Conservation (phyloP, 306 rosid genomes). For the Glycyrrhiza uralensis region DNA sequence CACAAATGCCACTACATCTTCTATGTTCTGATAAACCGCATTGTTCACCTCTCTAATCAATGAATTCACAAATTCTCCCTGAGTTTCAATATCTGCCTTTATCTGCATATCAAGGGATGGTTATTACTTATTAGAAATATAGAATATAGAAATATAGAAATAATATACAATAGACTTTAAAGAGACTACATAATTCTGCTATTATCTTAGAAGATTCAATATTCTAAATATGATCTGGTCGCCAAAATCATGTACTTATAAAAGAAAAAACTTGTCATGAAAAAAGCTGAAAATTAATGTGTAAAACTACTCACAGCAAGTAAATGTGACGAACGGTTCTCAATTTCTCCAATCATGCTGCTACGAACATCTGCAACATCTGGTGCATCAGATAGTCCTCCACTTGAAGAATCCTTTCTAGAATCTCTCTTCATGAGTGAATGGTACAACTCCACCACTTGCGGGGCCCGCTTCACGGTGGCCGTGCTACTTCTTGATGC, state of each 20-base stretch:
- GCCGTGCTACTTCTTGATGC: conserved; percentile 47
- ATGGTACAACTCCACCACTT: conserved; percentile 94
- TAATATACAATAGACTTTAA: neutral
- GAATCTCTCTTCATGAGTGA: conserved; percentile 98
- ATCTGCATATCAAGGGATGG: conserved; percentile 50
- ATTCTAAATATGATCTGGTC: no score
- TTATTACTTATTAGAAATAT: neutral
- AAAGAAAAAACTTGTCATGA: neutral
- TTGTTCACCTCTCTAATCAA: conserved; percentile 85
- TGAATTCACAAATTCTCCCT: conserved; percentile 95
- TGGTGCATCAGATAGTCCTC: conserved; percentile 64
- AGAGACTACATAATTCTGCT: neutral
- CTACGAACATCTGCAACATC: conserved; percentile 91
- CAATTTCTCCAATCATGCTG: conserved; percentile 98
- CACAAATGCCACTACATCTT: conserved; percentile 92
- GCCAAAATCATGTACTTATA: neutral
- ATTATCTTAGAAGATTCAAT: neutral
- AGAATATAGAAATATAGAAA: no score
- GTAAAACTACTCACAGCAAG: conserved; percentile 73
- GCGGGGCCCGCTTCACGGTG: conserved; percentile 81
- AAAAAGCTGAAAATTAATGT: neutral
- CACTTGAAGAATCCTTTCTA: conserved; percentile 78
- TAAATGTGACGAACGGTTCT: conserved; percentile 94
- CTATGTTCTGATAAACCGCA: conserved; percentile 80
- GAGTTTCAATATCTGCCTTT: conserved; percentile 95